Evolutionary conservation across 805 yeast genomes (phyloP).

Genomic region (Limtongia smithiae): DNA sequence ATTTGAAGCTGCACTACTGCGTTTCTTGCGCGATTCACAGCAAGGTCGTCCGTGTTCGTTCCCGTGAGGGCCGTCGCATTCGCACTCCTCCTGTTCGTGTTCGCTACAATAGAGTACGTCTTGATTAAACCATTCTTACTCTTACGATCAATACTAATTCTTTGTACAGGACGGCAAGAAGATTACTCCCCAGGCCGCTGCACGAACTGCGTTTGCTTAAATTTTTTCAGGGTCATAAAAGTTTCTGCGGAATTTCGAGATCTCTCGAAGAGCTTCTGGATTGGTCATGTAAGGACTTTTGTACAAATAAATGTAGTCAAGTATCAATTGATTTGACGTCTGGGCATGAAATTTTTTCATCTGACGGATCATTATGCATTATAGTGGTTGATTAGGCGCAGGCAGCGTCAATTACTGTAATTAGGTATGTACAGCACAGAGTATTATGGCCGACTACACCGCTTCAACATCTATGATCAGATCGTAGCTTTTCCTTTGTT

Average conservation of each 20-base stretch:
- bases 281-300: background rate
- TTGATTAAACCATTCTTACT: background rate
- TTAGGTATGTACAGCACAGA: no score
- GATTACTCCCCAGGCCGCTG: conserved; percentile 96
- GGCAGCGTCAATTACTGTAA: no score
- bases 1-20: conserved; percentile 99
- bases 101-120: conserved; percentile 74
- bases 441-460: no score
- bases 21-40: conserved; percentile 99
- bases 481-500: conserved; percentile 33
- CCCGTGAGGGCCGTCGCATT: conserved; percentile 96
- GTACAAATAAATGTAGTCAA: no score
- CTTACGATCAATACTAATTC: no score
- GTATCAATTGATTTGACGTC: no score
- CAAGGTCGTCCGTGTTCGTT: conserved; percentile 99
- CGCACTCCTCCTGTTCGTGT: conserved; percentile 99
- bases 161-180: conserved; percentile 60
- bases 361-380: no score
- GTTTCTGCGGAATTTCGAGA: no score
- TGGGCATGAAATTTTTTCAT: no score
- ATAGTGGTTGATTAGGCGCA: no score
- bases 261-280: no score
- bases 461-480: conserved; percentile 33
- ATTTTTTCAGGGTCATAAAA: background rate
- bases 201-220: conserved; percentile 70